These are phyloP conservation scores for Chloris gayana DNA, from an alignment of 176 grass and related monocot species.

Conservation along the genomic window DNA sequence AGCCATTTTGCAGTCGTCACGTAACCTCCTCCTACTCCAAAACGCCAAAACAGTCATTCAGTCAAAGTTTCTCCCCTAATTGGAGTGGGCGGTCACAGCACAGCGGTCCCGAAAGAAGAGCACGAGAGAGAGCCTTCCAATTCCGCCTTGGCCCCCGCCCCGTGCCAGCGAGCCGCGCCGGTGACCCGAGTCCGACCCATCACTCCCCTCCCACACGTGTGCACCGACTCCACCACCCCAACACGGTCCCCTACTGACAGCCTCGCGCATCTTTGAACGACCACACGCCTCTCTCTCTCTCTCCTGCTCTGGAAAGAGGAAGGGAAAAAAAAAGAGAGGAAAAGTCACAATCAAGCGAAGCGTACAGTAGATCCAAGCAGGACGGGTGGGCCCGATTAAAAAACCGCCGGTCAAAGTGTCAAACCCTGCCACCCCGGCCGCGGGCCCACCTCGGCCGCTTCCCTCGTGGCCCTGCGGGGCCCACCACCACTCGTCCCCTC, in stretches of 20 bases:
- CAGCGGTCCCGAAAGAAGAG: no score
- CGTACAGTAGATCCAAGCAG: constrained; percentile 30
- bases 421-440: constrained; percentile 62
- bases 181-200: neutral
- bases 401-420: constrained; percentile 74
- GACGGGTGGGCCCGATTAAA: neutral
- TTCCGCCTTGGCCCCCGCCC: no score
- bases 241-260: constrained; percentile 12
- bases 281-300: neutral
- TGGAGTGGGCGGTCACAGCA: no score
- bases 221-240: neutral
- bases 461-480: neutral
- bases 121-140: no score
- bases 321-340: neutral
- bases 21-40: no score
- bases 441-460: constrained; percentile 13
- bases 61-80: no score
- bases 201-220: constrained; percentile 31
- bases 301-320: neutral
- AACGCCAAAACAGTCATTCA: no score
- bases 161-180: neutral
- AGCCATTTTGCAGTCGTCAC: no score
- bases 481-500: neutral
- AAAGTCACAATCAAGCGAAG: neutral
- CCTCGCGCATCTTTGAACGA: constrained; percentile 44